Conservation (phyloP, 352 stramenopile species). For the Pythium brassicae region DNA sequence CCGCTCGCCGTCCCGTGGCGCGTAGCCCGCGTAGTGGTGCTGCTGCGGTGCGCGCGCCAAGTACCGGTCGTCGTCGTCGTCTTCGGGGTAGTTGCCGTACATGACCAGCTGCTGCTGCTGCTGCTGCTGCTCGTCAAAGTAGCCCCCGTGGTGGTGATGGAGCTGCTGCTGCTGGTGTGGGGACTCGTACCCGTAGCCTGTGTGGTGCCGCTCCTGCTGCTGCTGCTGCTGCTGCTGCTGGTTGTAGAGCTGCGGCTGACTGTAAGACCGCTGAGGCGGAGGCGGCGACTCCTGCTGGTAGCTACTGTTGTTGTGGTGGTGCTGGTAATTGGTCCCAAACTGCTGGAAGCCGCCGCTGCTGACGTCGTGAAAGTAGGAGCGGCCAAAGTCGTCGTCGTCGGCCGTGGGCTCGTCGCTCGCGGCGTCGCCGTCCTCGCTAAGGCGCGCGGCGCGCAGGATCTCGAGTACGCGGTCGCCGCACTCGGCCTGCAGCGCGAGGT, state of each 20-base stretch:
- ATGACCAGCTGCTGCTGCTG: slow-evolving; percentile 2
- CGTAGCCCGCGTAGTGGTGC: slow-evolving; percentile 31
- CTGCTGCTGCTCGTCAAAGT: slow-evolving; percentile 15
- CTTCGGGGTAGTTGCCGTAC: slow-evolving; percentile 18
- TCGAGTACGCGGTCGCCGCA: slow-evolving; percentile 71
- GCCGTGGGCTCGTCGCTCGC: slow-evolving; percentile 25
- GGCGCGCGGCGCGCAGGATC: slow-evolving; percentile 51
- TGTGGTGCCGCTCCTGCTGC: slow-evolving; percentile 21
- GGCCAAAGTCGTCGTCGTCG: slow-evolving; percentile 31
- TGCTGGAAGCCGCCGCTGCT: slow-evolving; percentile 34
- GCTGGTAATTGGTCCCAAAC: slow-evolving; percentile 18
- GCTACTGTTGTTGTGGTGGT: slow-evolving; percentile 13
- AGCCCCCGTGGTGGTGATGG: slow-evolving; percentile 14
- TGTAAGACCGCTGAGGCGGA: too few relatives aligned
- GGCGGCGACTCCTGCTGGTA: slow-evolving; percentile 11
- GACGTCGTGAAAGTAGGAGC: slow-evolving; percentile 33
- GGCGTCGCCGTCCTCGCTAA: slow-evolving; percentile 19
- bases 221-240: slow-evolving; percentile 27
- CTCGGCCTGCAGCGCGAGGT: slow-evolving; percentile 70
- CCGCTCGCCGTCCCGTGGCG: slow-evolving; percentile 13
- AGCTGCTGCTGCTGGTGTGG: slow-evolving; percentile 16
- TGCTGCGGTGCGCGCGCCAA: slow-evolving; percentile 14
- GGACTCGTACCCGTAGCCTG: slow-evolving; percentile 8
- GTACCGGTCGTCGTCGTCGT: slow-evolving; percentile 29
- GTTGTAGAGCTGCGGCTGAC: slow-evolving; percentile 28